Base-by-base conservation (phyloP, 2,329 filamentous ascomycete genomes). In the Fusarium brachygibbosum region DNA sequence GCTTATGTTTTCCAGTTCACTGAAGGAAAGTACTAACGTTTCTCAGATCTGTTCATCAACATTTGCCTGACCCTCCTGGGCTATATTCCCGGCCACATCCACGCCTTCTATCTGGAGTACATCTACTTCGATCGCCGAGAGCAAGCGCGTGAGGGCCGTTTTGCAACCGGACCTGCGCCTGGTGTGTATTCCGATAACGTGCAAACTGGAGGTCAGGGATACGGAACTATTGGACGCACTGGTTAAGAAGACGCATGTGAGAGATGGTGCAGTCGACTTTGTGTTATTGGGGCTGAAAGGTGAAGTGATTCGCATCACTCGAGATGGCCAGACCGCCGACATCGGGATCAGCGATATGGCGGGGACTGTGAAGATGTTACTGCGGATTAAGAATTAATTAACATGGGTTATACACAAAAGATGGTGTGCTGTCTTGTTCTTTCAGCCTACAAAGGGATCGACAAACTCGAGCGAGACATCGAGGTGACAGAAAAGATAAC, bases 51-150 rank as follows among this genome's bases (percentile, higher is more conserved):
- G 34, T 82, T 89, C 53, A 86, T 92, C 79, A 92, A 92, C 77
- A 86, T 92, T 72, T 84, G 86, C 70, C 79, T 92, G 66, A 92
- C 90, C 0, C 73, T 91, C 29, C 83, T 91, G 23, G 89, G 89
- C n/a, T 92, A 90, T 78, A 80, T 96, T 51, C 93, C 93, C 0
- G 93, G 92, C 10, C 90, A 93, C 71, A 87, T 95, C 41, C 90
- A 94, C 77, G 92, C 92, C 42, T 94, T 94, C 79, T 96, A 94
- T 77, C 71, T 93, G 65, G 89, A 94, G 79, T 97, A 94, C 77
- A 84, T 97, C 66, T 97, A 94, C 82, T 95, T 91, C 79, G 88
- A 93, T 74, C 90, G 91, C 38, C 86, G 85, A 54, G 89, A 93
- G 71, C 86, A 90, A 76, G 84, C 85, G 3, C 80, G 84, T 45